Conservation (phyloP, 2,329 filamentous ascomycete genomes). For the Sclerotinia glacialis region DNA sequence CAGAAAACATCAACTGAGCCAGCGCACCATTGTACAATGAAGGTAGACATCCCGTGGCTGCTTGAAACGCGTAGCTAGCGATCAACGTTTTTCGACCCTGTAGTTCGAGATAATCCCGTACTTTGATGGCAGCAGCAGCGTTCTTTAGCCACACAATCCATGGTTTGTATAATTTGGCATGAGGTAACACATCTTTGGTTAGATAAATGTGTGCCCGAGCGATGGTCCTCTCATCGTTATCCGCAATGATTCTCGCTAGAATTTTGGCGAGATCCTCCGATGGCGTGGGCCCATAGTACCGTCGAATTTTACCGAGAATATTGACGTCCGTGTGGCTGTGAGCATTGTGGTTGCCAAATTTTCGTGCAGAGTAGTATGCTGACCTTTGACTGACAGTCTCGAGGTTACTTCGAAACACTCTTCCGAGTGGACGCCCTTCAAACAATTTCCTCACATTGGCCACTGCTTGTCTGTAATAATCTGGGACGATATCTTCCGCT, state of each 20-base stretch:
- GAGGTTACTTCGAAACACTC: neutral
- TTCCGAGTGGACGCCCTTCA: constrained; percentile 8
- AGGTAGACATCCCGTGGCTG: constrained; percentile 2
- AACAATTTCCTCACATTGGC: constrained; percentile 11
- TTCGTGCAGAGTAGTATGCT: neutral
- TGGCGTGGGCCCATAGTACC: neutral
- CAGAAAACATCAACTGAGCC: neutral
- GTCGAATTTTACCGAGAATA: neutral
- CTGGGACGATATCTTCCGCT: constrained; percentile 4
- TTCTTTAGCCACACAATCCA: constrained; percentile 18
- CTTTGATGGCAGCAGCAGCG: neutral
- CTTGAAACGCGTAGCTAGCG: constrained; percentile 1
- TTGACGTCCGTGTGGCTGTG: constrained; percentile 3
- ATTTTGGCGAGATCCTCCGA: neutral
- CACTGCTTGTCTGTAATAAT: constrained; percentile 8
- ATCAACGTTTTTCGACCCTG: neutral
- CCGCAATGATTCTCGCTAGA: neutral
- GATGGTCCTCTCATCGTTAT: constrained; percentile 1
- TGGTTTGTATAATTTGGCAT: neutral
- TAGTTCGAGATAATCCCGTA: neutral
- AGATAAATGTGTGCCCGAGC: neutral
- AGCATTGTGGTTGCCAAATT: neutral
- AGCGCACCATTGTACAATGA: constrained; percentile 7
- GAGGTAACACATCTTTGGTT: neutral
- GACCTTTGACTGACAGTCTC: neutral